Conservation (phyloP, 2,329 filamentous ascomycete genomes). For the Daldinia sp. region DNA sequence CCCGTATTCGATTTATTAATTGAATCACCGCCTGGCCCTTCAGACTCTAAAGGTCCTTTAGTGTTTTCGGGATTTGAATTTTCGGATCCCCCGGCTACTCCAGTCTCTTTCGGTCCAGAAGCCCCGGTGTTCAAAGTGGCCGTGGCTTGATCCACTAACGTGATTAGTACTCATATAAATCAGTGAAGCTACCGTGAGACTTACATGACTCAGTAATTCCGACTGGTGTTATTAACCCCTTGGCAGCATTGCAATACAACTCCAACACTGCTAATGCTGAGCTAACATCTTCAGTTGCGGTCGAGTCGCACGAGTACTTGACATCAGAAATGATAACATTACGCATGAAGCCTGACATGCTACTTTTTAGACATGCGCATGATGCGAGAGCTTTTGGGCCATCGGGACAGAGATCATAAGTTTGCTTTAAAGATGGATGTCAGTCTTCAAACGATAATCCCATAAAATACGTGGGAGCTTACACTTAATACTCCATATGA, state of each 20-base stretch:
- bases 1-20: slow-evolving; percentile 35
- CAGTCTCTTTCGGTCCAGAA: slow-evolving; percentile 29
- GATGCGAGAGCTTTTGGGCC: slow-evolving; percentile 61
- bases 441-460: not conserved
- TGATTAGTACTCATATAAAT: slow-evolving; percentile 15
- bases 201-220: slow-evolving; percentile 53
- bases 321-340: slow-evolving; percentile 55
- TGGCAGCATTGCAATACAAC: slow-evolving; percentile 60
- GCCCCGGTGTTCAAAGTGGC: slow-evolving; percentile 19
- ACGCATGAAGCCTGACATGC: slow-evolving; percentile 54
- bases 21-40: slow-evolving; percentile 2
- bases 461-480: slow-evolving; percentile 27
- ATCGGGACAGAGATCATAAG: slow-evolving; percentile 52
- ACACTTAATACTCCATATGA: slow-evolving; percentile 54
- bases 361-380: slow-evolving; percentile 60
- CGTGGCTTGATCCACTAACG: slow-evolving; percentile 40
- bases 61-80: slow-evolving; percentile 29
- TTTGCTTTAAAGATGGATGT: slow-evolving; percentile 45
- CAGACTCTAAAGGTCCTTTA: slow-evolving; percentile 3
- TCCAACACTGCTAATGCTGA: slow-evolving; percentile 57
- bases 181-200: not conserved
- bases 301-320: slow-evolving; percentile 55
- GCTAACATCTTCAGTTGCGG: slow-evolving; percentile 54
- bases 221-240: slow-evolving; percentile 50
- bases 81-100: slow-evolving; percentile 17